Base-by-base conservation (phyloP, 1,284 basidiomycete genomes). In the Jaminaea rosea region DNA sequence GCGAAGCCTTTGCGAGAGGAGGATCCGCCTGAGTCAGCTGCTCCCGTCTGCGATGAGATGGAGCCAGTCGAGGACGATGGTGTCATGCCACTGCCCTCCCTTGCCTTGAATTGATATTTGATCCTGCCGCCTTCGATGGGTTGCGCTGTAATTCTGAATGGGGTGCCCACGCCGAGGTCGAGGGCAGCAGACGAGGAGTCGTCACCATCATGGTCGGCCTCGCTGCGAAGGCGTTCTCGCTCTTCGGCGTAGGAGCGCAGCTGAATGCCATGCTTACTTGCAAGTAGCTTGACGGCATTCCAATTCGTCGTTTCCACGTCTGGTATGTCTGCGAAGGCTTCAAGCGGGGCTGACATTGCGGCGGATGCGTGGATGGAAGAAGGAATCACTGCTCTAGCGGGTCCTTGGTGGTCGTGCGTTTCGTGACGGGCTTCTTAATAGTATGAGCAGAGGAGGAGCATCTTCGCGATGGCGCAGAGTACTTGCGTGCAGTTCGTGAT, bases 231-330 rank as follows among this genome's bases (percentile, higher is more conserved):
- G 27, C 19, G 47, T n/a, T n/a, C 26, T 32, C 23, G 51, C 27
- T 11, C 44, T 34, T 58, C 56, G 15, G 39, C 56, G 24, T 26
- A 44, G 34, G 31, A 32, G 21, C 42, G 24, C 11, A 65, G 47
- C 1, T 63, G 37, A 36, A 68, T 60, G 26, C 61, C 60, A 26
- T 68, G 57, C 49, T 64, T 63, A 23, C 42, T 48, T 13, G 63
- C 65, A 27, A 68, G 50, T 31, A 62, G 58, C 46, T 62, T 62
- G 47, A 65, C 62, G 15, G 66, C 66, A 26, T 60, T 68, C 63
- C 61, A 66, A 47, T 64, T 68, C 46, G 65, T 67, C 3, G 65
- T 68, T 48, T 68, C 65, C 17, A 68, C 61, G 47, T 66, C 64
- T 23, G 65, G 27, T 24, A 11, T 24, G 19, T 11, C 13, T 24